Conservation (phyloP, 2,329 filamentous ascomycete genomes). For the Alternaria brassicicola region DNA sequence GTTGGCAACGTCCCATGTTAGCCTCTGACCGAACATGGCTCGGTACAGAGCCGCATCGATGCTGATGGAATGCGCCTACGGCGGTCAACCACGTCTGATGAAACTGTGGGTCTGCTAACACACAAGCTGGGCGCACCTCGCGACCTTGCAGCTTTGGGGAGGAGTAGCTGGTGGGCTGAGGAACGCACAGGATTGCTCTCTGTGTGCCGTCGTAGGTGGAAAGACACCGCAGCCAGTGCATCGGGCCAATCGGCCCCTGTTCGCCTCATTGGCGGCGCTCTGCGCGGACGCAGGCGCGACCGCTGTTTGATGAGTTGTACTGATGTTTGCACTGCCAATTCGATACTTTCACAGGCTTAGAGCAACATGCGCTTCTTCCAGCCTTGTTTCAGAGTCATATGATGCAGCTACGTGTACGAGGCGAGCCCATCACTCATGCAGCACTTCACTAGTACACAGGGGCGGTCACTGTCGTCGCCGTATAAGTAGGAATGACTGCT, state of each 20-base stretch:
- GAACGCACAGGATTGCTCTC: slow-evolving; percentile 7
- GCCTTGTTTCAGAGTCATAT: slow-evolving; percentile 12
- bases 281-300: slow-evolving; percentile 1
- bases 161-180: slow-evolving; percentile 5
- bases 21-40: slow-evolving; percentile 6
- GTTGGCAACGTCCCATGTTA: slow-evolving; percentile 10
- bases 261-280: slow-evolving; percentile 14
- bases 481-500: slow-evolving; percentile 13
- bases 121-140: slow-evolving; percentile 9
- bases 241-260: slow-evolving; percentile 9
- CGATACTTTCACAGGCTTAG: slow-evolving; percentile 9
- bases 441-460: slow-evolving; percentile 8
- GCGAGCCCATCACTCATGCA: slow-evolving; percentile 10
- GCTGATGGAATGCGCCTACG: slow-evolving; percentile 8
- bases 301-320: slow-evolving; percentile 15
- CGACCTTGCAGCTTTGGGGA: slow-evolving; percentile 1
- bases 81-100: slow-evolving; percentile 18
- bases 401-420: slow-evolving; percentile 13
- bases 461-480: slow-evolving; percentile 1
- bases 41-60: slow-evolving; percentile 4
- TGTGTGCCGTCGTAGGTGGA: slow-evolving; percentile 8
- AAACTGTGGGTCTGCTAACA: slow-evolving; percentile 14
- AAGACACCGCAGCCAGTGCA: slow-evolving; percentile 3
- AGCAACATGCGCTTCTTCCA: slow-evolving; percentile 1
- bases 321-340: slow-evolving; percentile 8